Evolutionary conservation across 2,329 filamentous ascomycete genomes (phyloP), one percentile per base, ranked within the genome.

Genomic region (Talaromyces sp.): DNA sequence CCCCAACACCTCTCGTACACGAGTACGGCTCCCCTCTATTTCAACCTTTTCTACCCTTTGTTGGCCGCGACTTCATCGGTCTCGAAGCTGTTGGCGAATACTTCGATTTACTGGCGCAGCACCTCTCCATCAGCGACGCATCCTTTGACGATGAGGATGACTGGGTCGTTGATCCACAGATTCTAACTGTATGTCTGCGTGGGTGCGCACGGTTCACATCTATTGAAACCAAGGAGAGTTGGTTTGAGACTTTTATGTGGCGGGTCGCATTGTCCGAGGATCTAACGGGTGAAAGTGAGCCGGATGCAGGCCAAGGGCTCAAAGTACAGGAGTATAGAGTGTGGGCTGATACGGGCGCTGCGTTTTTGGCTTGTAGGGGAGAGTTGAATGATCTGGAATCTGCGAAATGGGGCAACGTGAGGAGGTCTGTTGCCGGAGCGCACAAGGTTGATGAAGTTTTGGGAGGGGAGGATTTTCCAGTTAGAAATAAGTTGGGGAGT

Each of bases 311-410:
- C 4, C 61, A 60, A 10, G 59, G 47, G 43, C 63, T 73, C 54
- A 78, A 75, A 66, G 74, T 81, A n/a, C 70, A 70, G 37, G 76
- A 74, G 60, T 81, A 80, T 73, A 69, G 74, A 49, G 73, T 81
- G 33, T 81, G 79, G 79, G 78, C 77, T 16, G 79, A 81, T 75
- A 78, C 76, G 3, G 79, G 79, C 22, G 79, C 79, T 39, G 78
- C 77, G 31, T 80, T 80, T 72, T 70, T 81, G 64, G 79, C 79
- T 27, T 68, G 71, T 43, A 68, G 69, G 33, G 74, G 73, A 4
- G 58, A 47, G 11, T 70, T 71, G 66, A 69, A 64, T 63, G 62
- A 67, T 49, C 13, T 49, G 3, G 60, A 47, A 19, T 9, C 65
- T 67, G 16, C 59, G 33, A 39, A 59, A 2, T 27, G 24, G 14